Evolutionary conservation across 805 yeast species (phyloP).

Genomic region (Priceomyces fermenticarens): DNA sequence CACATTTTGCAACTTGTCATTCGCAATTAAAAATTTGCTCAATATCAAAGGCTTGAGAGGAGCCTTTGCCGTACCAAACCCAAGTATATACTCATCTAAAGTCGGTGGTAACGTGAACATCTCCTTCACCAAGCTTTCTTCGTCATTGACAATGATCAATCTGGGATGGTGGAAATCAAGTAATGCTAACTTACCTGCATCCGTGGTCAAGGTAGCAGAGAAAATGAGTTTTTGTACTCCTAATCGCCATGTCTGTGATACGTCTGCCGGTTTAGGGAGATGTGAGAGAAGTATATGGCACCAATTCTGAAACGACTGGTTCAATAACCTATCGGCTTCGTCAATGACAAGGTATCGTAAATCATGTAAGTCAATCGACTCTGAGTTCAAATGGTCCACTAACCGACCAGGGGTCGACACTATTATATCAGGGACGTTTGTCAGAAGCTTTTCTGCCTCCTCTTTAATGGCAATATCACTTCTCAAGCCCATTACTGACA

Average conservation of each 20-base stretch:
- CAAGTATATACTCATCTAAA: slow-evolving; percentile 44
- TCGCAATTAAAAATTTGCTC: slow-evolving; percentile 47
- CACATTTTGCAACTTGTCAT: slow-evolving; percentile 36
- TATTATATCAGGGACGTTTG: slow-evolving; percentile 60
- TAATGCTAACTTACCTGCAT: slow-evolving; percentile 79
- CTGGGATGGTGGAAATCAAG: slow-evolving; percentile 71
- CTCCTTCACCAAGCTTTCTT: slow-evolving; percentile 45
- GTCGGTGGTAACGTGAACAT: slow-evolving; percentile 59
- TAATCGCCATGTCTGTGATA: slow-evolving; percentile 31
- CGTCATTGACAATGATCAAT: slow-evolving; percentile 67
- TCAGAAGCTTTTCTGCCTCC: slow-evolving; percentile 52
- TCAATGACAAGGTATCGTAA: slow-evolving; percentile 68
- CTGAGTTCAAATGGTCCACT: slow-evolving; percentile 63
- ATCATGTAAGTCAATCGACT: slow-evolving; percentile 45
- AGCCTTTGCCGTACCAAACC: slow-evolving; percentile 34
- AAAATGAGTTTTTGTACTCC: slow-evolving; percentile 66
- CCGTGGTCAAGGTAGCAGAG: slow-evolving; percentile 92
- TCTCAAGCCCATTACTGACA: slow-evolving; percentile 61
- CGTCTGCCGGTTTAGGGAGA: slow-evolving; percentile 20
- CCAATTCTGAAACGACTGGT: slow-evolving; percentile 95
- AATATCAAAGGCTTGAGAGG: slow-evolving; percentile 73
- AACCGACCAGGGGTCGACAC: slow-evolving; percentile 77
- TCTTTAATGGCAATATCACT: slow-evolving; percentile 53
- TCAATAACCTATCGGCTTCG: slow-evolving; percentile 79
- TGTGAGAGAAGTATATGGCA: slow-evolving; percentile 50